phyloP scores from a whole-genome alignment of 306 rosid genomes.

The Inga oerstediana region DNA sequence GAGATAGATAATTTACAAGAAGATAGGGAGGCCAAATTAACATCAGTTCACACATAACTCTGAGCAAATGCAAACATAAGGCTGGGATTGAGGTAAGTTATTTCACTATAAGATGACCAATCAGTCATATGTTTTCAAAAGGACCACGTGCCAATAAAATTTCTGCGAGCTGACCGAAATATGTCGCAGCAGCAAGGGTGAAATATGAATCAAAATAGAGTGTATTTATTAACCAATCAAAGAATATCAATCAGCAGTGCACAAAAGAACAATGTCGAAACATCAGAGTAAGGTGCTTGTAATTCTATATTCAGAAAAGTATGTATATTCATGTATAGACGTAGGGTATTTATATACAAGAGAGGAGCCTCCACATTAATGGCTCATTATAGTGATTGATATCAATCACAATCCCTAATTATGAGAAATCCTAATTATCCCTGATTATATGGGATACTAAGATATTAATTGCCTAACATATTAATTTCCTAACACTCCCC shows the following conservation, averaged over 20 bases:
- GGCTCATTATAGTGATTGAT: too few relatives aligned
- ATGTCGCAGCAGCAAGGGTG: background rate
- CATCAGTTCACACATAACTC: constrained; percentile 1
- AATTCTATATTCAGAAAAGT: too few relatives aligned
- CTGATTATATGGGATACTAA: too few relatives aligned
- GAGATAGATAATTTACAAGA: constrained; percentile 5
- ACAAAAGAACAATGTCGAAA: constrained; percentile 29
- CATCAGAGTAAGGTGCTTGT: background rate
- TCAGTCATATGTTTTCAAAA: constrained; percentile 9
- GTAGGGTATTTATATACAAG: too few relatives aligned
- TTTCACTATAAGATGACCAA: background rate
- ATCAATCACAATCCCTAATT: too few relatives aligned
- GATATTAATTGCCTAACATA: too few relatives aligned
- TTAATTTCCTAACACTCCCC: too few relatives aligned
- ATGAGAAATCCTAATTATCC: too few relatives aligned
- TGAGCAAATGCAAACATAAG: constrained; percentile 17
- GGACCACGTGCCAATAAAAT: background rate
- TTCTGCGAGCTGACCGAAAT: background rate
- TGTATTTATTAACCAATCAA: constrained; percentile 21
- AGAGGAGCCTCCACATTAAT: too few relatives aligned
- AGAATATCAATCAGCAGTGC: constrained; percentile 1
- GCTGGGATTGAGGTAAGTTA: constrained; percentile 7
- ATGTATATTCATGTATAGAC: too few relatives aligned
- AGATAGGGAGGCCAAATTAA: constrained; percentile 2
- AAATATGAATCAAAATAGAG: background rate